Evolutionary conservation across 1,139 yeast genomes (phyloP).

Genomic region (Taphrina flavorubra): DNA sequence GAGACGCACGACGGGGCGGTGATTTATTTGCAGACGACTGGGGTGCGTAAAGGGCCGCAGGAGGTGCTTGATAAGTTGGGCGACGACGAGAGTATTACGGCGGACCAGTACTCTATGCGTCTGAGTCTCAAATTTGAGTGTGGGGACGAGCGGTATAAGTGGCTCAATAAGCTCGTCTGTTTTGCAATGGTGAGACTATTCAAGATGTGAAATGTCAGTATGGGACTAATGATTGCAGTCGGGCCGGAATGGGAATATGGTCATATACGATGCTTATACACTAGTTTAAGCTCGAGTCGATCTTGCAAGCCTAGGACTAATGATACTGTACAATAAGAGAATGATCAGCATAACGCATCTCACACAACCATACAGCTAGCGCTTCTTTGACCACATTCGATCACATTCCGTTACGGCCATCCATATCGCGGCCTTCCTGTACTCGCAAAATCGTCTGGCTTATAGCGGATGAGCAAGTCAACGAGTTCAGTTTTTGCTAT

Average conservation of each 20-base stretch:
- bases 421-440: too few relatives aligned
- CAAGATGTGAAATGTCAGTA: neutral
- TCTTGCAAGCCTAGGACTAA: neutral
- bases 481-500: too few relatives aligned
- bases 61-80: constrained; percentile 38
- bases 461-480: too few relatives aligned
- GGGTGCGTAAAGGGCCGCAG: constrained; percentile 35
- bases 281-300: constrained; percentile 33
- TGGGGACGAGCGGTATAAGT: constrained; percentile 28
- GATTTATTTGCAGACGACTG: constrained; percentile 33
- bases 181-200: constrained; percentile 26
- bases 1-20: constrained; percentile 38
- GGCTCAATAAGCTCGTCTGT: constrained; percentile 34
- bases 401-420: too few relatives aligned
- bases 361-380: too few relatives aligned
- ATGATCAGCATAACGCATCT: neutral
- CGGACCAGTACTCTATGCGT: constrained; percentile 40
- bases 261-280: constrained; percentile 36
- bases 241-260: constrained; percentile 37
- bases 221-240: constrained; percentile 6
- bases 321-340: neutral
- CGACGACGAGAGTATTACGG: constrained; percentile 29
- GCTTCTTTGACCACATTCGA: too few relatives aligned
- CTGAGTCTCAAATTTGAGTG: constrained; percentile 28
- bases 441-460: too few relatives aligned